These are phyloP conservation scores for Suhomyces pyralidae DNA, from an alignment of 805 yeast species.

Conservation along the genomic window DNA sequence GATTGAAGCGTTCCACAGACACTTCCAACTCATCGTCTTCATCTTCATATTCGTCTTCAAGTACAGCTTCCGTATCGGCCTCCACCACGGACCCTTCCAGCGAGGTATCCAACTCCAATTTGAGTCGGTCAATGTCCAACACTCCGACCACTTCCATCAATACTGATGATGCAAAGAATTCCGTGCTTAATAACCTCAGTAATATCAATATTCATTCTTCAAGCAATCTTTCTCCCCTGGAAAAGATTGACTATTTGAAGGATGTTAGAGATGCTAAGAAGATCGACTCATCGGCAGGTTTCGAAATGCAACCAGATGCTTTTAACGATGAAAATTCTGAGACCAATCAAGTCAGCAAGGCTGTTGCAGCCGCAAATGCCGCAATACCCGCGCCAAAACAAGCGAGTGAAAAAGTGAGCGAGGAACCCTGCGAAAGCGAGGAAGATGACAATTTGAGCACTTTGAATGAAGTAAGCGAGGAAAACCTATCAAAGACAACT, in stretches of 20 bases:
- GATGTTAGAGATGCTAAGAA: background rate
- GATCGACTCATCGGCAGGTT: background rate
- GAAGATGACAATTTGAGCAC: slow-evolving; percentile 3
- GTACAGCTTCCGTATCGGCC: slow-evolving; percentile 7
- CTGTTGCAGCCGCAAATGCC: background rate
- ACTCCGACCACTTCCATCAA: slow-evolving; percentile 34
- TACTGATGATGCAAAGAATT: slow-evolving; percentile 9
- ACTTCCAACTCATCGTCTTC: slow-evolving; percentile 1
- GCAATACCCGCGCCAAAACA: background rate
- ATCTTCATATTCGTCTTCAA: slow-evolving; percentile 4
- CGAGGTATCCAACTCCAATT: slow-evolving; percentile 14
- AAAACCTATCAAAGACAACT: slow-evolving; percentile 2
- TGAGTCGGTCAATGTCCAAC: slow-evolving; percentile 22
- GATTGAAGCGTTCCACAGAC: background rate
- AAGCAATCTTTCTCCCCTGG: background rate
- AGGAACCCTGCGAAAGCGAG: background rate
- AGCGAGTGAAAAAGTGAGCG: background rate
- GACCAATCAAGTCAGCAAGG: background rate
- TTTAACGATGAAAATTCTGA: background rate
- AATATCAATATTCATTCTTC: background rate
- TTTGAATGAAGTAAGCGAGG: slow-evolving; percentile 5
- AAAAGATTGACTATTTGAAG: background rate
- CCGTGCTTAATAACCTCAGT: background rate
- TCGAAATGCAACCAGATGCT: background rate
- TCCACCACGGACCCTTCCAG: slow-evolving; percentile 3